Conservation (phyloP, 2,329 filamentous ascomycete genomes). For the Dothidotthia symphoricarpi region DNA sequence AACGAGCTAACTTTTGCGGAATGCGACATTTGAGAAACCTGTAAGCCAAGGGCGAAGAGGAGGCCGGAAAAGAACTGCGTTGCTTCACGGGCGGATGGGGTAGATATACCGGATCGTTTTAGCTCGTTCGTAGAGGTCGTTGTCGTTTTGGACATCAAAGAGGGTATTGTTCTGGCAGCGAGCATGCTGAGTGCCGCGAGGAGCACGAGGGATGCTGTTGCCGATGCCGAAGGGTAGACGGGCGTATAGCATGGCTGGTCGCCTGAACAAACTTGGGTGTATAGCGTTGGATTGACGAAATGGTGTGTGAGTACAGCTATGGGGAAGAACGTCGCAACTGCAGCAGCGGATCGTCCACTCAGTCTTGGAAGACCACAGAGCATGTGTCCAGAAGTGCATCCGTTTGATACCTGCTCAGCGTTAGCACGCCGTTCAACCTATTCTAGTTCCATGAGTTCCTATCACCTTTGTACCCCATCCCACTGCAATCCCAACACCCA, state of each 20-base stretch:
- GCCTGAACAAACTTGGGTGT: conserved; percentile 38
- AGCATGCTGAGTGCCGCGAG: conserved; percentile 30
- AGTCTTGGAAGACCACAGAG: conserved; percentile 53
- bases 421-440: conserved; percentile 6
- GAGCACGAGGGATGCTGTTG: conserved; percentile 37
- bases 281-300: conserved; percentile 44
- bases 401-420: conserved; percentile 33
- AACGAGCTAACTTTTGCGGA: conserved; percentile 53
- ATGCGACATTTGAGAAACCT: conserved; percentile 53
- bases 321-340: conserved; percentile 41
- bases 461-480: conserved; percentile 56
- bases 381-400: conserved; percentile 58
- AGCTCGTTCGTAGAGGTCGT: not conserved
- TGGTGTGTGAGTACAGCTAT: conserved; percentile 36
- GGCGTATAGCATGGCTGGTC: conserved; percentile 49
- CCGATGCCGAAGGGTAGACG: conserved; percentile 41
- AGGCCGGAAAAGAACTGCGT: conserved; percentile 50
- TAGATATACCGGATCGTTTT: conserved; percentile 8
- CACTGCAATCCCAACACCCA: conserved; percentile 46
- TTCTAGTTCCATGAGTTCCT: not conserved
- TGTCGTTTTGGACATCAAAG: conserved; percentile 15
- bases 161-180: conserved; percentile 23
- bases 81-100: conserved; percentile 29
- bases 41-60: conserved; percentile 53
- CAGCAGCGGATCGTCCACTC: conserved; percentile 51